phyloP scores from a whole-genome alignment of 192 early-diverging fungal genomes.

The Coemansia sp. region DNA sequence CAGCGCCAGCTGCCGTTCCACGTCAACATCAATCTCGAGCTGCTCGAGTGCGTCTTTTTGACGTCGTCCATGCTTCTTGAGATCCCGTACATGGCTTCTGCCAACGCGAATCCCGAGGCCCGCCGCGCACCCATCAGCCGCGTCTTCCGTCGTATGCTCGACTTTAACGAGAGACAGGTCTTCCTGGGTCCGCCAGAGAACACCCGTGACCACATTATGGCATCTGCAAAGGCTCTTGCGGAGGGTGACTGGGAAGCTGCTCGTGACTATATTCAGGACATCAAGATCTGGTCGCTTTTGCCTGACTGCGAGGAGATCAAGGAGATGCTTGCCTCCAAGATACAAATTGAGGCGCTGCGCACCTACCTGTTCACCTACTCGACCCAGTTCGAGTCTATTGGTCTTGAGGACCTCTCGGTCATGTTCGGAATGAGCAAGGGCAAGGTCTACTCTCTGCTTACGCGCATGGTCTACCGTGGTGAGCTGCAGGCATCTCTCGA shows the following conservation, averaged over 20 bases:
- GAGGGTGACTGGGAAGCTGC: slow-evolving; percentile 92
- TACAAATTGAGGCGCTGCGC: slow-evolving; percentile 94
- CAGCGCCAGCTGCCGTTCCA: slow-evolving; percentile 98
- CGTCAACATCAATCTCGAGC: slow-evolving; percentile 99
- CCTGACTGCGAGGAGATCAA: slow-evolving; percentile 75
- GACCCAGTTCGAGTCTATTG: slow-evolving; percentile 85
- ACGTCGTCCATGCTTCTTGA: slow-evolving; percentile 97
- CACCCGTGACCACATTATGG: slow-evolving; percentile 99
- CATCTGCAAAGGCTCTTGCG: slow-evolving; percentile 86
- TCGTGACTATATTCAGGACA: slow-evolving; percentile 76
- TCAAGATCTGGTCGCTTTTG: slow-evolving; percentile 97
- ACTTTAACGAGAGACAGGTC: slow-evolving; percentile 93
- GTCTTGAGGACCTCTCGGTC: slow-evolving; percentile 71
- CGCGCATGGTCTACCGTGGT: slow-evolving; percentile 93
- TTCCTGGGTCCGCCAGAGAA: slow-evolving; percentile 98
- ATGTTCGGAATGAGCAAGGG: slow-evolving; percentile 82
- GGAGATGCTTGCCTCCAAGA: slow-evolving; percentile 84
- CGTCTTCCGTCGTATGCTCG: slow-evolving; percentile 89
- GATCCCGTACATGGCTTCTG: slow-evolving; percentile 91
- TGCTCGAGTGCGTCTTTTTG: slow-evolving; percentile 95
- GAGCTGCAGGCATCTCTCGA: slow-evolving; percentile 89
- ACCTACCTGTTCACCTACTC: slow-evolving; percentile 95
- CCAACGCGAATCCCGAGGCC: slow-evolving; percentile 55
- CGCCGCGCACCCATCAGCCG: slow-evolving; percentile 82
- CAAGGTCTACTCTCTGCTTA: slow-evolving; percentile 71